Conservation (phyloP, 2,329 filamentous ascomycete genomes). For the Alternaria tenuissima region DNA sequence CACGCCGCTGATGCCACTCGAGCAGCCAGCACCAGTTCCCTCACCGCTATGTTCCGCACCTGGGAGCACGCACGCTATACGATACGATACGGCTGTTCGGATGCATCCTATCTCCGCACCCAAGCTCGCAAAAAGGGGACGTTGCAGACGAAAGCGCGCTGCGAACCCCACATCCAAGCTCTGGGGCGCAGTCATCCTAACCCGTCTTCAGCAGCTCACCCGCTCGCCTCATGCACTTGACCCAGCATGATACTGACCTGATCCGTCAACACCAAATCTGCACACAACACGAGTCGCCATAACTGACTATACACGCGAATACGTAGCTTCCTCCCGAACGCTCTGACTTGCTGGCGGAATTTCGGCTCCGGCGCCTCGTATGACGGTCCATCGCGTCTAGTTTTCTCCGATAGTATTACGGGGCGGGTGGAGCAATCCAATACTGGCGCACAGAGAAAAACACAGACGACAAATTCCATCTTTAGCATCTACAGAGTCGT, state of each 20-base stretch:
- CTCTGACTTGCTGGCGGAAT: constrained; percentile 11
- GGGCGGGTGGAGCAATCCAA: constrained; percentile 12
- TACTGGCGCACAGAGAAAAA: constrained; percentile 12
- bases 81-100: constrained; percentile 8
- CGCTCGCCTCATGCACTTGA: constrained; percentile 1
- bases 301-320: constrained; percentile 7
- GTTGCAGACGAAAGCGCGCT: not conserved
- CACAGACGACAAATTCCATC: constrained; percentile 16
- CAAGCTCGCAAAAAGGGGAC: constrained; percentile 13
- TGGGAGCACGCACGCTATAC: constrained; percentile 2
- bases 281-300: constrained; percentile 5
- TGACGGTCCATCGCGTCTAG: constrained; percentile 10
- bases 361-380: constrained; percentile 15
- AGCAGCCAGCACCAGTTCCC: constrained; percentile 7
- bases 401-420: constrained; percentile 16
- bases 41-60: constrained; percentile 18
- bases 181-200: constrained; percentile 17
- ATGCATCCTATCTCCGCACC: constrained; percentile 6
- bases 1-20: constrained; percentile 14
- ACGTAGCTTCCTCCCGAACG: constrained; percentile 4
- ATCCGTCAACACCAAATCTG: constrained; percentile 5
- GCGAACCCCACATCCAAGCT: constrained; percentile 21
- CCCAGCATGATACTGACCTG: not conserved
- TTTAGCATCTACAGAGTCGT: constrained; percentile 10
- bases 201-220: constrained; percentile 9